Conservation (phyloP, 768 basidiomycete species). For the Tylopilus subfusipes region DNA sequence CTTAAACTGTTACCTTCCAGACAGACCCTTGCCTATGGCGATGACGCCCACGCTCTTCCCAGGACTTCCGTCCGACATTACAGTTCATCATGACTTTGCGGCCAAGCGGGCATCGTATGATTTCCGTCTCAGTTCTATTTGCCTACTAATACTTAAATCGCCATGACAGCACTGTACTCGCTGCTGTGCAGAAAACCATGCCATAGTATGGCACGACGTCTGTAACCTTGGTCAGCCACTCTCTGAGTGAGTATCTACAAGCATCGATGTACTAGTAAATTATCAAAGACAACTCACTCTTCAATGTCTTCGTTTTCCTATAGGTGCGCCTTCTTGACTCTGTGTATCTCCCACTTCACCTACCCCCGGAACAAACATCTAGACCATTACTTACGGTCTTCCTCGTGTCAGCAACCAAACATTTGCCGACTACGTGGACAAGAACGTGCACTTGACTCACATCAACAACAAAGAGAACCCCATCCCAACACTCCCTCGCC, state of each 20-base stretch:
- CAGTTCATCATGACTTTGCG: slow-evolving; percentile 47
- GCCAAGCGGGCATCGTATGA: slow-evolving; percentile 42
- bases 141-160: background rate
- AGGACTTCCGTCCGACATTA: slow-evolving; percentile 39
- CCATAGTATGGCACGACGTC: slow-evolving; percentile 32
- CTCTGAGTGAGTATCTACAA: slow-evolving; percentile 30
- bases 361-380: slow-evolving; percentile 30
- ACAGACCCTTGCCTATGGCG: slow-evolving; percentile 35
- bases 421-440: slow-evolving; percentile 56
- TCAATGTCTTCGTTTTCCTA: background rate
- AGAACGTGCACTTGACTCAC: slow-evolving; percentile 43
- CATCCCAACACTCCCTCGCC: slow-evolving; percentile 34
- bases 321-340: slow-evolving; percentile 39
- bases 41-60: slow-evolving; percentile 51
- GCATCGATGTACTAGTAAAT: background rate
- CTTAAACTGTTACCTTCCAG: slow-evolving; percentile 18
- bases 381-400: slow-evolving; percentile 34
- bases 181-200: slow-evolving; percentile 44
- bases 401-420: slow-evolving; percentile 52
- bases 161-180: slow-evolving; percentile 37
- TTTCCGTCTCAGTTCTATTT: background rate
- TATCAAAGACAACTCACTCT: background rate
- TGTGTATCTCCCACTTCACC: slow-evolving; percentile 38
- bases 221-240: slow-evolving; percentile 48
- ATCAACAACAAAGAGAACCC: slow-evolving; percentile 51